These are phyloP conservation scores for Candida koratica DNA, from an alignment of 805 yeast species.

Conservation along the genomic window DNA sequence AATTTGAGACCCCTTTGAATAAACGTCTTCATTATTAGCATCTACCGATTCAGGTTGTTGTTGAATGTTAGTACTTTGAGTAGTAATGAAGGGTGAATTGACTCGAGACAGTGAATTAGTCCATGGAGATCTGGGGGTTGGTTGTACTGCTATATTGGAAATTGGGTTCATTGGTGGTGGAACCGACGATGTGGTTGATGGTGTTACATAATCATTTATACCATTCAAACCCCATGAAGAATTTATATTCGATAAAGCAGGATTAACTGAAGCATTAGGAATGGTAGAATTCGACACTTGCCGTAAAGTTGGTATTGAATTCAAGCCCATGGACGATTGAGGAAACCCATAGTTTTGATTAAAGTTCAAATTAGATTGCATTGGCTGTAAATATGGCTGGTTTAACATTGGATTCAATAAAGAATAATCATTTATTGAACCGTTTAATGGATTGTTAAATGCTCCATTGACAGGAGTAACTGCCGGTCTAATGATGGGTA, in stretches of 20 bases:
- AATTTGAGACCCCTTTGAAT: not conserved
- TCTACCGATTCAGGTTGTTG: not conserved
- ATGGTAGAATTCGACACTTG: slow-evolving; percentile 29
- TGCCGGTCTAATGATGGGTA: slow-evolving; percentile 29
- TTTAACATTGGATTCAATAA: slow-evolving; percentile 13
- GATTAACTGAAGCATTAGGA: slow-evolving; percentile 10
- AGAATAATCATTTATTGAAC: slow-evolving; percentile 1
- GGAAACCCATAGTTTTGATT: slow-evolving; percentile 3
- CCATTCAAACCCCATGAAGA: slow-evolving; percentile 41
- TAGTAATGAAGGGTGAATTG: slow-evolving; percentile 38
- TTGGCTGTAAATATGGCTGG: slow-evolving; percentile 11
- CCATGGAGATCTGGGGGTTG: slow-evolving; percentile 44
- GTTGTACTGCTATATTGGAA: slow-evolving; percentile 19
- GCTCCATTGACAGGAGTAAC: slow-evolving; percentile 17
- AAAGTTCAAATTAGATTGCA: slow-evolving; percentile 6
- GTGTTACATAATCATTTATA: slow-evolving; percentile 22
- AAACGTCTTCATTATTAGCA: not conserved
- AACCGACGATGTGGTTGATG: slow-evolving; percentile 11
- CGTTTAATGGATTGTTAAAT: slow-evolving; percentile 9
- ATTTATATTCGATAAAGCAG: slow-evolving; percentile 13
- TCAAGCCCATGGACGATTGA: slow-evolving; percentile 1
- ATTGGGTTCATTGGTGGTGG: slow-evolving; percentile 6
- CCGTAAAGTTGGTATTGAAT: slow-evolving; percentile 32
- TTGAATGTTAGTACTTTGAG: slow-evolving; percentile 4
- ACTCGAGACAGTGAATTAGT: slow-evolving; percentile 34